A percentile compares a stretch with the other conserved stretches of the same genome.
phyloP scores from a whole-genome alignment of 441 rosid genomes.

The Flueggea neowawraea region DNA sequence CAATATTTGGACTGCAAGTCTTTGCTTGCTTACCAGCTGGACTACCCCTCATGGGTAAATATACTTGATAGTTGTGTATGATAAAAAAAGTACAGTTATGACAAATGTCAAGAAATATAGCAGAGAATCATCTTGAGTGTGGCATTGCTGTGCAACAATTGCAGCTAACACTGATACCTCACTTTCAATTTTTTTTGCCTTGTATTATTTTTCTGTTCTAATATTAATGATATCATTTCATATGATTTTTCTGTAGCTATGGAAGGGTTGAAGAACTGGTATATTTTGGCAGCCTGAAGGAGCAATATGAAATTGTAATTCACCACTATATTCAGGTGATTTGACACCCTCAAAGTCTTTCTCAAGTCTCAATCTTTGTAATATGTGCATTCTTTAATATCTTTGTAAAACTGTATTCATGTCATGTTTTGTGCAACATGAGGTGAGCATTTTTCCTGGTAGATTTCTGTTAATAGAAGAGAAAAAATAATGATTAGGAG shows the following conservation, averaged over 20 bases:
- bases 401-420: no score
- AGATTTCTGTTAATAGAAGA: background rate
- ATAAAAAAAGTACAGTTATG: no score
- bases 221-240: background rate
- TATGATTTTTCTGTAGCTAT: slow-evolving; percentile 55
- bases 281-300: slow-evolving; percentile 95
- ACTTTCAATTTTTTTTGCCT: slow-evolving; percentile 7
- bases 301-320: slow-evolving; percentile 92
- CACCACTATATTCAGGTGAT: slow-evolving; percentile 91
- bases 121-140: no score
- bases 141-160: background rate
- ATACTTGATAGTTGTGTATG: no score
- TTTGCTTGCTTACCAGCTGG: no score
- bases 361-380: background rate
- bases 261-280: slow-evolving; percentile 98
- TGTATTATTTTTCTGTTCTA: slow-evolving; percentile 5
- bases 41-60: no score
- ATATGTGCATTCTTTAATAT: no score
- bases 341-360: background rate
- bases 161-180: background rate
- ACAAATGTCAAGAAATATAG: no score
- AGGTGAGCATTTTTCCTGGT: background rate
- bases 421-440: no score
- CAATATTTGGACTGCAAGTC: no score
- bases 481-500: background rate